These are phyloP conservation scores for Prunus yedoensis DNA, from an alignment of 331 rosid genomes.

Conservation along the genomic window DNA sequence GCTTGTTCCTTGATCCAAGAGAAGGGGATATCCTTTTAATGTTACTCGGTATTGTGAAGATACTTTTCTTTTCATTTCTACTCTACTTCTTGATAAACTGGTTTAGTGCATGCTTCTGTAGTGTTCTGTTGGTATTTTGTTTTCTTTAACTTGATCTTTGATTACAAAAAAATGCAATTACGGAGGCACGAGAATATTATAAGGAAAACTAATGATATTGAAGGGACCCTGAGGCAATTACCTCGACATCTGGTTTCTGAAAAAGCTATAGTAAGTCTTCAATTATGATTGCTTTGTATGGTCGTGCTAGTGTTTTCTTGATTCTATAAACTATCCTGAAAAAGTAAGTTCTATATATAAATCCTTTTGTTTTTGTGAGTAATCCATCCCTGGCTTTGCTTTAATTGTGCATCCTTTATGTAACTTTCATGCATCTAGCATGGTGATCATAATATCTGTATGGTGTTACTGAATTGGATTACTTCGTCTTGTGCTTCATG, in stretches of 20 bases:
- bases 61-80: not conserved
- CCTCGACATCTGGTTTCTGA: conserved; percentile 87
- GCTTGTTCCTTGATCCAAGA: conserved; percentile 95
- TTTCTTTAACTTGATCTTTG: conserved; percentile 45
- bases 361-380: conserved; percentile 5
- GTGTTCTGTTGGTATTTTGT: conserved; percentile 20
- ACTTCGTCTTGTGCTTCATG: conserved; percentile 8
- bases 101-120: conserved; percentile 26
- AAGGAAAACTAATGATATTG: conserved; percentile 70
- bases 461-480: conserved; percentile 7
- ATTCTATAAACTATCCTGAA: conserved; percentile 8
- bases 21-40: conserved; percentile 94
- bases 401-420: not conserved
- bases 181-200: conserved; percentile 80
- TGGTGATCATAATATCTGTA: not conserved
- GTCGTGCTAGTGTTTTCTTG: conserved; percentile 18
- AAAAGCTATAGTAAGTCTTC: conserved; percentile 77
- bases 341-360: not conserved
- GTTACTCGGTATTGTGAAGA: conserved; percentile 11
- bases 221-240: conserved; percentile 84
- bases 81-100: conserved; percentile 16
- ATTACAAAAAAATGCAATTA: conserved; percentile 61
- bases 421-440: not conserved
- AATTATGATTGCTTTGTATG: conserved; percentile 25
- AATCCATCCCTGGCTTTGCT: not conserved